Evolutionary conservation across 352 stramenopile species (phyloP).

Genomic region (Paralagenidium karlingii): DNA sequence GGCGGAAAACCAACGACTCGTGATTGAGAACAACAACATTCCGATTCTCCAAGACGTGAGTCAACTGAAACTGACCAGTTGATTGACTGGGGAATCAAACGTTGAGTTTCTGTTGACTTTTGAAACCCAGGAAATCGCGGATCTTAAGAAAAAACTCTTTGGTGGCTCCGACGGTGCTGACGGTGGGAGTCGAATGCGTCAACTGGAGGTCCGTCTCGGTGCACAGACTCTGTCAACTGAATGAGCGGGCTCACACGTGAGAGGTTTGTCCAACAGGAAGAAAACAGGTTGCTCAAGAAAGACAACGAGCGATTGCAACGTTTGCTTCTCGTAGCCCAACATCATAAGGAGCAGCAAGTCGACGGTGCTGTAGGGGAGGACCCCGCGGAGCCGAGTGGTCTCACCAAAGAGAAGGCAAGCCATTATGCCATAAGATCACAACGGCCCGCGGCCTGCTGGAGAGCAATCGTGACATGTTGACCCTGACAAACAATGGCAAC

Average conservation of each 20-base stretch:
- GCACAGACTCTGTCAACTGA: too few relatives aligned
- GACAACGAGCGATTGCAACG: too few relatives aligned
- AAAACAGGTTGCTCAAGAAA: too few relatives aligned
- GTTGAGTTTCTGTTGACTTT: too few relatives aligned
- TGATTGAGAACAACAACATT: slow-evolving; percentile 81
- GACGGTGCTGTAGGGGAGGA: background rate
- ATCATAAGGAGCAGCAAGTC: too few relatives aligned
- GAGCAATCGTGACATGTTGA: too few relatives aligned
- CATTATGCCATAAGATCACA: background rate
- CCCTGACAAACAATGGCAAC: background rate
- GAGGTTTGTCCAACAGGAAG: too few relatives aligned
- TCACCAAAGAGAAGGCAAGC: slow-evolving; percentile 5
- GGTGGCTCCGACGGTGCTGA: background rate
- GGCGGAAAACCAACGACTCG: slow-evolving; percentile 47
- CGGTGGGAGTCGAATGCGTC: slow-evolving; percentile 16
- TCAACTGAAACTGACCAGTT: background rate
- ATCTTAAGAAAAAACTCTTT: slow-evolving; percentile 45
- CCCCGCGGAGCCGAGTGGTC: too few relatives aligned
- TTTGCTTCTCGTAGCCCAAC: too few relatives aligned
- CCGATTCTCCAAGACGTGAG: slow-evolving; percentile 44
- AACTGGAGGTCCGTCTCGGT: slow-evolving; percentile 28
- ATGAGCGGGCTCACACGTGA: too few relatives aligned
- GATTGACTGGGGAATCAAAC: too few relatives aligned
- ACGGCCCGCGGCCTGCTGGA: too few relatives aligned
- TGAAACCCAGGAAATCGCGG: slow-evolving; percentile 41